Conservation (phyloP, 345 rosid genomes). For the Eucalyptus shirleyi region DNA sequence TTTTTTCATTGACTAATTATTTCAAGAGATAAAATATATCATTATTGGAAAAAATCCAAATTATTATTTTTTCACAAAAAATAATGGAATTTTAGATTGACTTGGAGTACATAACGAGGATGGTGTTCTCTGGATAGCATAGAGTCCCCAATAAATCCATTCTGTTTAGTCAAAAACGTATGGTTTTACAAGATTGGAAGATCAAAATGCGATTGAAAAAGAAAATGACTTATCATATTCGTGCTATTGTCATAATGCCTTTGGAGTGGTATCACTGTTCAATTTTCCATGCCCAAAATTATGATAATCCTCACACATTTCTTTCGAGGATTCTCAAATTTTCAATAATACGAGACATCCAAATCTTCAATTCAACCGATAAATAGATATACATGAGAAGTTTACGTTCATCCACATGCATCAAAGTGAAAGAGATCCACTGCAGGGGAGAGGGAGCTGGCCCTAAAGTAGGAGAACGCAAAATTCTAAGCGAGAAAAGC, state of each 20-base stretch:
- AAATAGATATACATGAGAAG: not conserved
- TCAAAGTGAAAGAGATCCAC: not conserved
- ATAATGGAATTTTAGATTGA: not conserved
- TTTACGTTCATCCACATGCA: not conserved
- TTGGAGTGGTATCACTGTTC: not conserved
- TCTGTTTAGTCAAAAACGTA: accelerated
- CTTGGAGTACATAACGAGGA: not conserved
- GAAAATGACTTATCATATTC: not conserved
- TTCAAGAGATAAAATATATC: not conserved
- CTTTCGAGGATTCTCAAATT: not conserved
- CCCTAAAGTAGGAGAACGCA: not conserved
- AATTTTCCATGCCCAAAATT: not conserved
- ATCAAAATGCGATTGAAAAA: not conserved
- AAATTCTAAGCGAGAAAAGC: not conserved
- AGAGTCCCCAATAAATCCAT: not conserved
- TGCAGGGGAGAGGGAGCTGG: not conserved
- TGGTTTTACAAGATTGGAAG: not conserved
- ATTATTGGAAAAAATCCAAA: too few relatives aligned
- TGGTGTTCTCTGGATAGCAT: not conserved
- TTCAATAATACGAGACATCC: not conserved
- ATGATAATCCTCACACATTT: not conserved
- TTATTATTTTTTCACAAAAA: accelerated
- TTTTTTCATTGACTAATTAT: too few relatives aligned
- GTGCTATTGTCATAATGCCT: accelerated
- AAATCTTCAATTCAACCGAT: not conserved